Conservation (phyloP, 352 stramenopile species). For the Pythium coloratum region DNA sequence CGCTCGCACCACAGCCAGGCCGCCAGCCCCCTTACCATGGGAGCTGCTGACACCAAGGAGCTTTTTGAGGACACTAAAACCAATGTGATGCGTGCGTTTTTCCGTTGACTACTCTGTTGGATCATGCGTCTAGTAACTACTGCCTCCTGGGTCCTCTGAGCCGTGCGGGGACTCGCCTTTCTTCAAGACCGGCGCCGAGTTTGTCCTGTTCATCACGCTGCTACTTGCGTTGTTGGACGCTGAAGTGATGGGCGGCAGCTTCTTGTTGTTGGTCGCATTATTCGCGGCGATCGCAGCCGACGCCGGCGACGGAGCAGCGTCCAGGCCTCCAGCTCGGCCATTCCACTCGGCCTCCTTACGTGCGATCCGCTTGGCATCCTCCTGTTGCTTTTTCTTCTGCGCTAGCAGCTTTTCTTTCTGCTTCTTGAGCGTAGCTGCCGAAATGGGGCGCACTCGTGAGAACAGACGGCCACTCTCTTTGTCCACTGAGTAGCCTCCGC, state of each 20-base stretch:
- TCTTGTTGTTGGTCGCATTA: constrained; percentile 39
- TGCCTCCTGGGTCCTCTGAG: constrained; percentile 24
- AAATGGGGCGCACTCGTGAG: constrained; percentile 52
- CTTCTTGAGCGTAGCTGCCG: constrained; percentile 65
- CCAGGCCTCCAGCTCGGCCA: constrained; percentile 67
- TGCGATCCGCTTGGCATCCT: constrained; percentile 52
- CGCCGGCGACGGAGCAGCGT: constrained; percentile 32
- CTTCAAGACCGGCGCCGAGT: constrained; percentile 63
- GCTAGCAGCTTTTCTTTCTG: constrained; percentile 65
- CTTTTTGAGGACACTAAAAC: constrained; percentile 4
- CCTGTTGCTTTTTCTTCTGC: constrained; percentile 64
- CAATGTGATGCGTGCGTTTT: constrained; percentile 24
- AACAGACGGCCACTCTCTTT: constrained; percentile 69
- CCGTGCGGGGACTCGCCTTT: constrained; percentile 38
- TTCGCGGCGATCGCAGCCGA: background rate
- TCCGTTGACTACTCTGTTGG: background rate
- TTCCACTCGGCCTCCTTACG: constrained; percentile 81
- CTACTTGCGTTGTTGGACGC: constrained; percentile 5
- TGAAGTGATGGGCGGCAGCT: constrained; percentile 59
- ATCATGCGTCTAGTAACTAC: background rate
- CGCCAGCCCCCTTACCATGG: background rate
- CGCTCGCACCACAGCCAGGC: background rate
- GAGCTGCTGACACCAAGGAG: background rate
- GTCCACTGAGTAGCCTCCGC: constrained; percentile 26
- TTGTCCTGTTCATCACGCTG: constrained; percentile 44